Evolutionary conservation across 768 basidiomycete species (phyloP).

Genomic region (Pleurotus pulmonarius): DNA sequence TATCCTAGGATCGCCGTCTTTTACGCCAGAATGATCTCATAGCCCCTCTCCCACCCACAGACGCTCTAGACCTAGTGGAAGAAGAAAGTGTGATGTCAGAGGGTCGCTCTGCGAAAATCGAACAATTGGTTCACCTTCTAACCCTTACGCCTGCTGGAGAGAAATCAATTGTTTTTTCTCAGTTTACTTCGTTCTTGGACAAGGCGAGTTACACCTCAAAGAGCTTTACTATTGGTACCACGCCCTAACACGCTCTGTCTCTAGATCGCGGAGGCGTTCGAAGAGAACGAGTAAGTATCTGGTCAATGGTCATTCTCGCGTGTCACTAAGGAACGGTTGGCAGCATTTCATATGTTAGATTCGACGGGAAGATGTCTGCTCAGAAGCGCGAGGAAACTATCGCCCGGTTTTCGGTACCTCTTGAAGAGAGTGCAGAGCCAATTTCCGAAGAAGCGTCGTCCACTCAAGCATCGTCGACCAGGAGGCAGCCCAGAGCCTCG

Average conservation of each 20-base stretch:
- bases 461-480: neutral
- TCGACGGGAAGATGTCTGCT: conserved; percentile 86
- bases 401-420: conserved; percentile 65
- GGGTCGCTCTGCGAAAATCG: conserved; percentile 81
- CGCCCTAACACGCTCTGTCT: neutral
- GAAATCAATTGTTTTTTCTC: conserved; percentile 86
- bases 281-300: conserved; percentile 50
- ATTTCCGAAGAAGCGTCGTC: neutral
- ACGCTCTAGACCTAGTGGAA: conserved; percentile 41
- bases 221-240: too few relatives aligned
- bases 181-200: conserved; percentile 84
- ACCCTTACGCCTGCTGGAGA: conserved; percentile 62
- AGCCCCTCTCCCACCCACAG: conserved; percentile 60
- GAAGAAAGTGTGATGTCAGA: conserved; percentile 35
- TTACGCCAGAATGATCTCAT: conserved; percentile 54
- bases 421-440: conserved; percentile 26
- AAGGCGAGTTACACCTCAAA: conserved; percentile 41
- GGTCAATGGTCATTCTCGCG: conserved; percentile 11
- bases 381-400: conserved; percentile 76
- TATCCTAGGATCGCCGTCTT: conserved; percentile 62
- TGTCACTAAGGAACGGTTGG: neutral
- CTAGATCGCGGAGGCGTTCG: conserved; percentile 68
- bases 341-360: conserved; percentile 75
- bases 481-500: neutral
- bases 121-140: conserved; percentile 73